Conservation (phyloP, 345 rosid species). For the Lepidium aucheri region DNA sequence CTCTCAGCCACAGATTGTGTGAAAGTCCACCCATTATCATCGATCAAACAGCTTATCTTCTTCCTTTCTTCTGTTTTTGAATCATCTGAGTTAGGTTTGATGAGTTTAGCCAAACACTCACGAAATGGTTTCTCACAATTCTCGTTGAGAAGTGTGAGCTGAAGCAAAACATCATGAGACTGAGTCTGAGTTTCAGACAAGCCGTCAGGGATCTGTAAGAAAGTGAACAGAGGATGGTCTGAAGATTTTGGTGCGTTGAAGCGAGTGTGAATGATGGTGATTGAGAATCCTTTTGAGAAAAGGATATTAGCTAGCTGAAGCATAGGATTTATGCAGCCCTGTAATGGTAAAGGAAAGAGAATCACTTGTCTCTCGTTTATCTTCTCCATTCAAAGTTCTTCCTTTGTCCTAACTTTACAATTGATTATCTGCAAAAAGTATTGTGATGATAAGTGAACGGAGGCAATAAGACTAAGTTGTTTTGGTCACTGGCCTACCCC, state of each 20-base stretch:
- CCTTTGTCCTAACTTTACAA: neutral
- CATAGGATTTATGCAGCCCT: constrained; percentile 66
- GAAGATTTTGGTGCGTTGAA: constrained; percentile 26
- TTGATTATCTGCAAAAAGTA: neutral
- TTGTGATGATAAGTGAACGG: neutral
- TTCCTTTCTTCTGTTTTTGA: constrained; percentile 2
- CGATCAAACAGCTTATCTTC: constrained; percentile 4
- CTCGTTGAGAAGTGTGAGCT: constrained; percentile 18
- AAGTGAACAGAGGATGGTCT: constrained; percentile 23
- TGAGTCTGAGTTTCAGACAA: constrained; percentile 24
- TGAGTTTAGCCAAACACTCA: constrained; percentile 19
- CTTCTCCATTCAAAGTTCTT: constrained; percentile 14
- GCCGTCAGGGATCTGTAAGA: constrained; percentile 25
- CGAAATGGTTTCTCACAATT: constrained; percentile 9
- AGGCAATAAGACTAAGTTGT: neutral
- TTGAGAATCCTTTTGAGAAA: constrained; percentile 31
- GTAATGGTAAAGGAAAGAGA: constrained; percentile 48
- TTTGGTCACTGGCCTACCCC: too few relatives aligned
- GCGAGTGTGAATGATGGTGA: constrained; percentile 46
- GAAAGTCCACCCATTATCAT: constrained; percentile 27
- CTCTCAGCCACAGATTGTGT: constrained; percentile 16
- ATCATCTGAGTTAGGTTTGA: neutral
- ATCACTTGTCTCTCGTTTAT: constrained; percentile 20
- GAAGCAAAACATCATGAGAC: constrained; percentile 13
- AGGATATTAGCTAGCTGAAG: constrained; percentile 58